Conservation (phyloP, 164 flowering plant genomes). For the Buxus sempervirens region DNA sequence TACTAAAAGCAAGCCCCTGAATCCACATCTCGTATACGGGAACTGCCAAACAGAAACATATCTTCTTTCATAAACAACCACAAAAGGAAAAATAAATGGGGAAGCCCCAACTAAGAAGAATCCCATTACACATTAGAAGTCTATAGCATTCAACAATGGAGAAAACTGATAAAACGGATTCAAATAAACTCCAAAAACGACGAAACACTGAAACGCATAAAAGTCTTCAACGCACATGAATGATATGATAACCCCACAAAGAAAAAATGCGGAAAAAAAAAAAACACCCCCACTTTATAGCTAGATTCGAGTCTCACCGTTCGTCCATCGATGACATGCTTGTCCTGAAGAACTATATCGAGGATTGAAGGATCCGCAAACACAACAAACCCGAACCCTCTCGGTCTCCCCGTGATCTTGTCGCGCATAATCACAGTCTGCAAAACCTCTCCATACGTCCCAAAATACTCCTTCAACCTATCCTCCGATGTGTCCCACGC, state of each 20-base stretch:
- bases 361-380: conserved; percentile 58
- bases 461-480: conserved; percentile 70
- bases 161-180: neutral
- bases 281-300: neutral
- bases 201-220: neutral
- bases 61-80: neutral
- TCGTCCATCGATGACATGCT: neutral
- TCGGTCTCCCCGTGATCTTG: conserved; percentile 54
- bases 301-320: neutral
- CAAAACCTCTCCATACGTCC: conserved; percentile 68
- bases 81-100: neutral
- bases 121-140: neutral
- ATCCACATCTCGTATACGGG: neutral
- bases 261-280: neutral
- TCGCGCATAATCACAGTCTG: conserved; percentile 85
- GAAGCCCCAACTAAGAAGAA: neutral
- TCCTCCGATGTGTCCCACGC: conserved; percentile 93
- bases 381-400: conserved; percentile 79
- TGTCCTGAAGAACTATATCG: conserved; percentile 5
- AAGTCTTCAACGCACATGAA: neutral
- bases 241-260: neutral
- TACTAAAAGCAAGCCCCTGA: neutral
- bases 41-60: neutral
- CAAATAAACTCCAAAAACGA: neutral
- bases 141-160: neutral